Evolutionary conservation across 371 early-diverging fungal species (phyloP).

Genomic region (Smittium culicis): DNA sequence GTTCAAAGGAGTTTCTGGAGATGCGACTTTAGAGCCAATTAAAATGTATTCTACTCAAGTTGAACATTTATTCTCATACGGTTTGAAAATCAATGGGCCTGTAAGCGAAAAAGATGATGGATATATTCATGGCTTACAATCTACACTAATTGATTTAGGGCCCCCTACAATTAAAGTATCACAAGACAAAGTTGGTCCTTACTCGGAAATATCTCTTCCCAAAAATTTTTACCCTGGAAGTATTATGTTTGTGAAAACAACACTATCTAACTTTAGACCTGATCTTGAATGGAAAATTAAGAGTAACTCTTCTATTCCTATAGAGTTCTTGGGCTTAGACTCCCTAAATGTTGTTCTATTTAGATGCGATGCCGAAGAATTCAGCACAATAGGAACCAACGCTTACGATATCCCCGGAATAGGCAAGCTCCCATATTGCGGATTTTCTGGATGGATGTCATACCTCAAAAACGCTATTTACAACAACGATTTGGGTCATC

Average conservation of each 20-base stretch:
- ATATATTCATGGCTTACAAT: slow-evolving; percentile 40
- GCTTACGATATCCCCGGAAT: slow-evolving; percentile 72
- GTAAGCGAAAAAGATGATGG: slow-evolving; percentile 14
- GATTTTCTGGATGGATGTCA: slow-evolving; percentile 83
- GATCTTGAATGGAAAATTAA: slow-evolving; percentile 30
- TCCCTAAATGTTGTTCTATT: slow-evolving; percentile 74
- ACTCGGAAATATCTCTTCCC: slow-evolving; percentile 43
- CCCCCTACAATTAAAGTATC: slow-evolving; percentile 35
- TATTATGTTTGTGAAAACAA: slow-evolving; percentile 49
- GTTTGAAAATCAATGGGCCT: slow-evolving; percentile 25
- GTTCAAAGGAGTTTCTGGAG: slow-evolving; percentile 38
- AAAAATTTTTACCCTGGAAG: slow-evolving; percentile 53
- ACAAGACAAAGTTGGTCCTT: slow-evolving; percentile 41
- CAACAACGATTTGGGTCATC: slow-evolving; percentile 81
- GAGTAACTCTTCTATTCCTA: slow-evolving; percentile 26
- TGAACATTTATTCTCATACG: slow-evolving; percentile 37
- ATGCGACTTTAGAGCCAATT: slow-evolving; percentile 38
- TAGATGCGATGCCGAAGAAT: slow-evolving; percentile 73
- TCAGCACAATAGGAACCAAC: slow-evolving; percentile 55
- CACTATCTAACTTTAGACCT: slow-evolving; percentile 29
- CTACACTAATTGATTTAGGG: slow-evolving; percentile 34
- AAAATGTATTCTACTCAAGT: slow-evolving; percentile 45
- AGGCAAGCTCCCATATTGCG: slow-evolving; percentile 73
- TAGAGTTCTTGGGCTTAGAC: slow-evolving; percentile 37
- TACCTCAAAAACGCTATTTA: slow-evolving; percentile 44